Evolutionary conservation across 148 eudicot species (phyloP), one percentile per base, ranked within the genome.

Genomic region (Polygonum aviculare): DNA sequence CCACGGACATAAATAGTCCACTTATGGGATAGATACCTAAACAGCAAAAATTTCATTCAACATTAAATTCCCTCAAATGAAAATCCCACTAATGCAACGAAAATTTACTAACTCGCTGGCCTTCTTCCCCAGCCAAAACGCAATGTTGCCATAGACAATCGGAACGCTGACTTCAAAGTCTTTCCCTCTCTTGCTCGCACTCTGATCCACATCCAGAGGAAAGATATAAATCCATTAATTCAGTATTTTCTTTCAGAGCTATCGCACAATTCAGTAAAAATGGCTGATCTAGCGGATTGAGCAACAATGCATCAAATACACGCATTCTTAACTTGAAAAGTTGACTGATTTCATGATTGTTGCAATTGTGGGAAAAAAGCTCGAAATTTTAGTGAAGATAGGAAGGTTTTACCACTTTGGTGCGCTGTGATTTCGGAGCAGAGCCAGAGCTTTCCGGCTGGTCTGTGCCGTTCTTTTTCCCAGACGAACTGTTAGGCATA

Each of bases 101-200:
- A 12, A 26, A 44, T n/a, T 19, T 49, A 87, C 92, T 87, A 78
- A 91, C 96, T 91, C 97, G 88, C 91, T 91, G n/a, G 97, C 93
- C 84, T 89, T 91, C 85, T 89, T 91, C 38, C 97, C 97, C 5
- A 91, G 97, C 97, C 93, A 91, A 83, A 89, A 91, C 52, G 97
- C 91, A 69, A 84, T 75, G 79, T 86, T 91, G 21, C 97, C 97
- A 48, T 83, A 89, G 33, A 88, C 93, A n/a, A 91, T 81, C 1
- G 97, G 97, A 4, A 89, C 80, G 45, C 90, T 83, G 62, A 91
- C 79, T 77, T 91, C 97, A 67, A 77, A 80, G 72, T 89, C 93
- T 84, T 89, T 89, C 65, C 88, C 80, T 81, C 89, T 87, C 87
- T 87, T 89, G 80, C 79, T 80, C 78, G 79, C 81, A 78, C 71